Evolutionary conservation across 1,284 basidiomycete genomes (phyloP), one percentile per base, ranked within the genome.

Genomic region (Rhodotorula sp.): DNA sequence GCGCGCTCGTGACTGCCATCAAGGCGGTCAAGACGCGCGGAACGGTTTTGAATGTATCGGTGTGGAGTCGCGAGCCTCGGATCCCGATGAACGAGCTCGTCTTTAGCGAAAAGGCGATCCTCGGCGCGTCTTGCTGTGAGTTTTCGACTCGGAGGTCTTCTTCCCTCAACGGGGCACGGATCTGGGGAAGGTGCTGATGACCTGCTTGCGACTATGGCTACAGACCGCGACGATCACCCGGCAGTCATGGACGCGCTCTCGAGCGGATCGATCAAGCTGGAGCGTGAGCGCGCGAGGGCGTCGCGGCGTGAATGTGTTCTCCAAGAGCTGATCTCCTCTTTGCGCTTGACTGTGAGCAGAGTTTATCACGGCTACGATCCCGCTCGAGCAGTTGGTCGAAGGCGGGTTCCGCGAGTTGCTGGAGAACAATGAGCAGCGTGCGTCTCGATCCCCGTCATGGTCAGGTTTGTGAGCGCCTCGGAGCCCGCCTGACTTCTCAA

Each of bases 401-500:
- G 75, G 79, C 50, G 81, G 81, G 1, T 78, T 82, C 63, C 68
- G 78, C 52, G 77, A 78, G 23, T 75, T 82, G 48, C 69, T 80
- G 28, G 65, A 78, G 60, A 80, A 82, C 64, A 81, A 81, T 63
- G 80, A 81, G 60, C 68, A 76, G 23, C 81, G 71, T 69, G 34
- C 31, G 69, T 47, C 23, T n/a, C 47, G 5, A 19, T 43, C 21
- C 34, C 45, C n/a, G 4, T 34, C 16, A 10, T 16, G 26, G 26
- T 8, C 14, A 16, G 4, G 31, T 14, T 31, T 16, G 3, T 12
- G 15, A 3, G 49, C 49, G 47, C 47, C 14, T 15, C 14, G 47
- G 47, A 48, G 10, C n/a, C 54, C 23, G 8, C 10, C 26, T 4
- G 45, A 3, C 14, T 43, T 43, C 8, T 19, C 18, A 23, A 12